phyloP scores from a whole-genome alignment of 768 basidiomycete species.

The Phaeotremella fagi region DNA sequence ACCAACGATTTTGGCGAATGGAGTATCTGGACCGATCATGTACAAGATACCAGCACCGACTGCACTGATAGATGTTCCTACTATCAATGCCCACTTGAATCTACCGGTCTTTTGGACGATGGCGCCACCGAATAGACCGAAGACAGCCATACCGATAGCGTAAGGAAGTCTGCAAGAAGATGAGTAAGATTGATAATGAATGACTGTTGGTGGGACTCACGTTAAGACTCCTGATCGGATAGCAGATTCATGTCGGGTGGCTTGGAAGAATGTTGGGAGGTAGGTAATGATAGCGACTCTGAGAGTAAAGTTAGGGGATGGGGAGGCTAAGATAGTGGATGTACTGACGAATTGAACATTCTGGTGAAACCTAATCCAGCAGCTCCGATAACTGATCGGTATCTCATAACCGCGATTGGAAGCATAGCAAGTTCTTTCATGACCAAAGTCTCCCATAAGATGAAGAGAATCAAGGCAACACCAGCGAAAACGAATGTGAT shows the following conservation, averaged over 20 bases:
- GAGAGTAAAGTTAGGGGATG: not conserved
- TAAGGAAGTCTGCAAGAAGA: slow-evolving; percentile 5
- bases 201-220: not conserved
- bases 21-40: slow-evolving; percentile 1
- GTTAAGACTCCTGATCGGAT: slow-evolving; percentile 7
- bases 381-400: slow-evolving; percentile 6
- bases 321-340: not conserved
- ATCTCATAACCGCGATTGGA: slow-evolving; percentile 1
- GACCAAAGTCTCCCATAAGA: slow-evolving; percentile 7
- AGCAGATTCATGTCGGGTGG: slow-evolving; percentile 7
- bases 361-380: slow-evolving; percentile 1
- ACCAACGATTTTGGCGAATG: slow-evolving; percentile 3
- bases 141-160: slow-evolving; percentile 6
- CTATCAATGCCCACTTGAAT: slow-evolving; percentile 5
- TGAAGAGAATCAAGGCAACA: slow-evolving; percentile 4
- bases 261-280: slow-evolving; percentile 9
- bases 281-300: slow-evolving; percentile 7
- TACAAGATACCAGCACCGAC: slow-evolving; percentile 4
- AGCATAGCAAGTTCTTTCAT: slow-evolving; percentile 15
- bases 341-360: slow-evolving; percentile 7
- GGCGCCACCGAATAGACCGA: slow-evolving; percentile 3
- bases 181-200: not conserved
- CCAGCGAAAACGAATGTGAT: slow-evolving; percentile 7
- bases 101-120: slow-evolving; percentile 9
- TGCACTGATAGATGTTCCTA: not conserved